These are phyloP conservation scores for Aspergillus ochraceus DNA, from an alignment of 2,329 filamentous ascomycete species.

Conservation along the genomic window DNA sequence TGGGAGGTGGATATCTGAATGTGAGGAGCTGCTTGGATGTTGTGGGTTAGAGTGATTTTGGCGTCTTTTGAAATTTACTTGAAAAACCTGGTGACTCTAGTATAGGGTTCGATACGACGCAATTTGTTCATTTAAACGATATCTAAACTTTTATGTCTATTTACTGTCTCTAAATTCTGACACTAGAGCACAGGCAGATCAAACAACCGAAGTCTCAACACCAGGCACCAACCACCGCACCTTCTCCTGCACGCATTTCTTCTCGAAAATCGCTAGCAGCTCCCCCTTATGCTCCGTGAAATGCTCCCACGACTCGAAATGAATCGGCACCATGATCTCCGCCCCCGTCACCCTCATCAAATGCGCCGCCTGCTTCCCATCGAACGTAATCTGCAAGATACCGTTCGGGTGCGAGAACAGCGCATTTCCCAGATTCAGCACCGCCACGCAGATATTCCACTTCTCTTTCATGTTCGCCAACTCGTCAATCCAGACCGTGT, in stretches of 20 bases:
- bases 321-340: constrained; percentile 47
- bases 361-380: constrained; percentile 42
- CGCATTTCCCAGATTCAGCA: constrained; percentile 26
- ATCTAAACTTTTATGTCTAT: neutral
- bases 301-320: constrained; percentile 49
- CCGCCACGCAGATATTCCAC: too few species aligned
- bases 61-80: too few species aligned
- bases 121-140: too few species aligned
- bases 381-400: constrained; percentile 45
- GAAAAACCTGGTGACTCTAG: neutral
- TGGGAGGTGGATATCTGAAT: constrained; percentile 1
- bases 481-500: too few species aligned
- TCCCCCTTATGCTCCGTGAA: constrained; percentile 38
- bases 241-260: neutral
- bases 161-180: neutral
- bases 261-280: constrained; percentile 30
- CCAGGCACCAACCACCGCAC: neutral
- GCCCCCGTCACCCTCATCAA: constrained; percentile 42
- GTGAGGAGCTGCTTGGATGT: neutral
- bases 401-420: constrained; percentile 23
- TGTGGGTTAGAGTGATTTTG: neutral
- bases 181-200: neutral
- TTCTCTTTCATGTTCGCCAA: too few species aligned
- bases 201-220: neutral
- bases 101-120: neutral